phyloP scores from a whole-genome alignment of 768 basidiomycete species.

The Exidia glandulosa region DNA sequence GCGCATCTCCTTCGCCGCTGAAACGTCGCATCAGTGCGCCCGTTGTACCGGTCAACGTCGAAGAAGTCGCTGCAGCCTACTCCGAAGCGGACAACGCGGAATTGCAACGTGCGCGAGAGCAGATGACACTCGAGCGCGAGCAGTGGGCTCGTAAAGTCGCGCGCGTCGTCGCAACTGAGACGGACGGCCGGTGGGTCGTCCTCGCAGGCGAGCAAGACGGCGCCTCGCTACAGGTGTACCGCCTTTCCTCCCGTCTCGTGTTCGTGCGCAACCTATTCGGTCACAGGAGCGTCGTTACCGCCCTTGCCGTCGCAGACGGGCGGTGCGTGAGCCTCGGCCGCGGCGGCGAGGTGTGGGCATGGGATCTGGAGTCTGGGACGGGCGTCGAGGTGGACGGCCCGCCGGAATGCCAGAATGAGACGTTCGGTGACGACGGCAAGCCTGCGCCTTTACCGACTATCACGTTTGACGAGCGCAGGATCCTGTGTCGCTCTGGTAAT shows the following conservation, averaged over 20 bases:
- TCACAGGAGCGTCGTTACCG: slow-evolving; percentile 51
- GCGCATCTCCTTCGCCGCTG: slow-evolving; percentile 47
- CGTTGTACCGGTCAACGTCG: slow-evolving; percentile 58
- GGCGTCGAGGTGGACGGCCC: slow-evolving; percentile 22
- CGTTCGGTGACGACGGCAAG: not conserved
- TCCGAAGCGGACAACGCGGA: not conserved
- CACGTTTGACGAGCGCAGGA: slow-evolving; percentile 1
- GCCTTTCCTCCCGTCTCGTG: slow-evolving; percentile 49
- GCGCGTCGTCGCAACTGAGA: slow-evolving; percentile 61
- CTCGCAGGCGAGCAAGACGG: slow-evolving; percentile 45
- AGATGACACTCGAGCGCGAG: slow-evolving; percentile 29
- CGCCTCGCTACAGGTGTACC: slow-evolving; percentile 54
- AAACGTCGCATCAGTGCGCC: slow-evolving; percentile 61
- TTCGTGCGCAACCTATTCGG: slow-evolving; percentile 67
- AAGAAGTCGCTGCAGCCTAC: slow-evolving; percentile 21
- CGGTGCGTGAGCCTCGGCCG: slow-evolving; percentile 65
- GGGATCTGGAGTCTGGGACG: slow-evolving; percentile 62
- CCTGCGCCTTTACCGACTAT: not conserved
- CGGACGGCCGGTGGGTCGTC: slow-evolving; percentile 80
- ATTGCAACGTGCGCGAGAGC: not conserved
- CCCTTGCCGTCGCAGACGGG: slow-evolving; percentile 68
- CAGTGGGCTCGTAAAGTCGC: slow-evolving; percentile 72
- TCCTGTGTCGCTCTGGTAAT: not conserved
- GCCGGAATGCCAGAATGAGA: not conserved
- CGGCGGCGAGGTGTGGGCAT: slow-evolving; percentile 73